A percentile compares a stretch with the other conserved stretches of the same genome.
phyloP scores from a whole-genome alignment of 345 rosid genomes.

The Eutrema japonicum region DNA sequence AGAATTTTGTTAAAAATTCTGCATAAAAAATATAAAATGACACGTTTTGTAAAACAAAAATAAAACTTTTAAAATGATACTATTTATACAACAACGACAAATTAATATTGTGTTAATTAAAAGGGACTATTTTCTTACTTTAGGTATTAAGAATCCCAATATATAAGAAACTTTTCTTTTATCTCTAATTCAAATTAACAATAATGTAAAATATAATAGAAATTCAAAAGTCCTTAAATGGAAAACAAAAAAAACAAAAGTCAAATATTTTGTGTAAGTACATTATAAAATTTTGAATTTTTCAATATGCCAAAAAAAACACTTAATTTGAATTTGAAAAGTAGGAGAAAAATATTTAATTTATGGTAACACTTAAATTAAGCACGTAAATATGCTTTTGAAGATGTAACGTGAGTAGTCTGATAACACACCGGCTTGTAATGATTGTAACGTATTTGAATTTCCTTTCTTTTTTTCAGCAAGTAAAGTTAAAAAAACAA shows the following conservation, averaged over 20 bases:
- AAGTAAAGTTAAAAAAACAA: neutral
- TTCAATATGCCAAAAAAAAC: neutral
- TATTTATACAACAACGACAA: too few species aligned
- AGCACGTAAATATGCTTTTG: neutral
- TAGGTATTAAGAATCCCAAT: neutral
- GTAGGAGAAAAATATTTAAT: neutral
- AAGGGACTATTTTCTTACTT: neutral
- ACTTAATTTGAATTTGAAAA: neutral
- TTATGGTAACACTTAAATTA: neutral
- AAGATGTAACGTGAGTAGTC: constrained; percentile 34
- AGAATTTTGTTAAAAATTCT: too few species aligned
- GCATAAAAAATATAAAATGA: too few species aligned
- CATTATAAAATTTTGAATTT: neutral
- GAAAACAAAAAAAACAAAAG: too few species aligned
- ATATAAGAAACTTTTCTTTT: too few species aligned
- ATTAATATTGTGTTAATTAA: too few species aligned
- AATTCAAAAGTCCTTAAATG: too few species aligned
- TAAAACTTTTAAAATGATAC: too few species aligned
- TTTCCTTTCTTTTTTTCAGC: neutral
- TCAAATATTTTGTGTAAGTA: neutral
- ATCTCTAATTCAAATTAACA: too few species aligned
- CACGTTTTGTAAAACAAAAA: too few species aligned
- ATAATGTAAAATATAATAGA: too few species aligned
- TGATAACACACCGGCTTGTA: constrained; percentile 31
- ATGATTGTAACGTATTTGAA: constrained; percentile 23